Conservation (phyloP, 2,329 filamentous ascomycete species). For the Calonectria multiphialidica region DNA sequence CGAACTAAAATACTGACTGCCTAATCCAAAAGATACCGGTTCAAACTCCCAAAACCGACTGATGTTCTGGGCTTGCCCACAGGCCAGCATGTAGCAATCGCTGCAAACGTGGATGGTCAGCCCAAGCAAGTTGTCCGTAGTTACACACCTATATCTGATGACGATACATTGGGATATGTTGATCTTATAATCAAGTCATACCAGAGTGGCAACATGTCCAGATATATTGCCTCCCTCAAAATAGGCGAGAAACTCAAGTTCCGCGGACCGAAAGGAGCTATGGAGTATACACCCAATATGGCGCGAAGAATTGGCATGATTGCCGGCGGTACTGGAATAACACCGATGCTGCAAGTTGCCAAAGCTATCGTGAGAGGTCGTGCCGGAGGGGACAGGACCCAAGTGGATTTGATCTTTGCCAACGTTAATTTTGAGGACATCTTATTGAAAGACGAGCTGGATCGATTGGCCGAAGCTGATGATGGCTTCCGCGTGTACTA, state of each 20-base stretch:
- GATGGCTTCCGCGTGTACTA: conserved; percentile 88
- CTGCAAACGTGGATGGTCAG: conserved; percentile 79
- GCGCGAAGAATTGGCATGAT: conserved; percentile 96
- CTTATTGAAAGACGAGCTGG: conserved; percentile 88
- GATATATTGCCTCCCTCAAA: conserved; percentile 83
- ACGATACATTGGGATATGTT: conserved; percentile 88
- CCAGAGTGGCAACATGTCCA: conserved; percentile 95
- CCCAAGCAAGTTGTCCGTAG: conserved; percentile 87
- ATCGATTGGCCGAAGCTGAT: conserved; percentile 81
- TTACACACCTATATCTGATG: conserved; percentile 90
- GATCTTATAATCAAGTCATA: conserved; percentile 98
- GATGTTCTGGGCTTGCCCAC: conserved; percentile 94
- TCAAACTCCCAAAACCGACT: conserved; percentile 80
- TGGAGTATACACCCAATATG: conserved; percentile 97
- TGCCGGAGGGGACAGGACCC: conserved; percentile 81
- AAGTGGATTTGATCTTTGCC: conserved; percentile 94
- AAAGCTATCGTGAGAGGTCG: conserved; percentile 87
- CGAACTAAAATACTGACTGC: conserved; percentile 18
- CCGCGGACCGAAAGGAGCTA: conserved; percentile 92
- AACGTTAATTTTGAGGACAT: conserved; percentile 95
- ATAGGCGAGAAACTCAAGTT: conserved; percentile 90
- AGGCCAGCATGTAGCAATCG: conserved; percentile 97
- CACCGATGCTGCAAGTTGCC: conserved; percentile 95
- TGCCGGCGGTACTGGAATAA: conserved; percentile 95
- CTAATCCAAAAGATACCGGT: conserved; percentile 78